A percentile compares a stretch with the other conserved stretches of the same genome.
Conservation (phyloP, 371 early-diverging fungal species). For the Blakeslea trispora region DNA sequence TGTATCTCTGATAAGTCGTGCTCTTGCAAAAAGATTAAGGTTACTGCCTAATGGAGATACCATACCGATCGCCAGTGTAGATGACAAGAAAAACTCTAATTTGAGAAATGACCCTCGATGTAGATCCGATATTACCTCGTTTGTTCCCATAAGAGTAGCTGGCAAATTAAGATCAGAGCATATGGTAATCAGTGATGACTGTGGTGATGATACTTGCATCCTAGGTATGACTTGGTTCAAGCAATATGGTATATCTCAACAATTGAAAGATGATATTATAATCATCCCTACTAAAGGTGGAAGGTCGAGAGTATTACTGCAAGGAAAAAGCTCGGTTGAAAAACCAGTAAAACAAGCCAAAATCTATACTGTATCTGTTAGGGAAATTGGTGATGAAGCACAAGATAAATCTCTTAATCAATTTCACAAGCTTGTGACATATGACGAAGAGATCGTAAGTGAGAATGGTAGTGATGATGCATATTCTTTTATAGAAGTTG, state of each 20-base stretch:
- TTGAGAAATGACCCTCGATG: neutral
- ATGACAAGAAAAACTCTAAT: neutral
- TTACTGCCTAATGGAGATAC: slow-evolving; percentile 3
- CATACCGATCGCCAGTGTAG: neutral
- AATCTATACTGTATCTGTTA: neutral
- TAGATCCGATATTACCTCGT: neutral
- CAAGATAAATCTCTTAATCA: no score
- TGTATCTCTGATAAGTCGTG: neutral
- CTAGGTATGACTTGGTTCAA: slow-evolving; percentile 20
- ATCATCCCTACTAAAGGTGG: no score
- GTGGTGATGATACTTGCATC: slow-evolving; percentile 1
- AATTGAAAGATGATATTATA: no score
- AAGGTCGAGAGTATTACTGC: no score
- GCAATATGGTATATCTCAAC: neutral
- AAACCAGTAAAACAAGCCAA: no score
- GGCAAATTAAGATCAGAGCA: slow-evolving; percentile 16
- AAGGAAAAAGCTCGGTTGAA: no score
- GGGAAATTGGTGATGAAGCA: no score
- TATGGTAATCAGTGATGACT: slow-evolving; percentile 9
- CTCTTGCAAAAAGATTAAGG: neutral
- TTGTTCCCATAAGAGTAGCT: slow-evolving; percentile 16
- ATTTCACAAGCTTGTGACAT: no score
- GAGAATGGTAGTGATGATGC: no score
- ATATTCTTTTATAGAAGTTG: no score
- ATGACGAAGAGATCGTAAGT: no score